Conservation (phyloP, 2,329 filamentous ascomycete species). For the Aspergillus tamarii region DNA sequence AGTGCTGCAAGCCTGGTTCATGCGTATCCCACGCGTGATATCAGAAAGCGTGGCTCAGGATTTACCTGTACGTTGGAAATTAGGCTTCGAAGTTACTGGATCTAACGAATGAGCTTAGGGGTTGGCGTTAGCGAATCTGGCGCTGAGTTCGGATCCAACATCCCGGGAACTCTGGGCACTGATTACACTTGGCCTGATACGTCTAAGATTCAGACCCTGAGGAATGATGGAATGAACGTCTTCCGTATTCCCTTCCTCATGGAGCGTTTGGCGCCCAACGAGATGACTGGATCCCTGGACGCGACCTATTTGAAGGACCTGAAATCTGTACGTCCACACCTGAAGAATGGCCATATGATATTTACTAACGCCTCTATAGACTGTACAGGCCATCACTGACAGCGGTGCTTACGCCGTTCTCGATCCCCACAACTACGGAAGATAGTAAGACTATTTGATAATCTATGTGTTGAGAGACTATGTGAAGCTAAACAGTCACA, state of each 20-base stretch:
- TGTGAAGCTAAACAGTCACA: background rate
- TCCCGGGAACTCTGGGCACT: conserved; percentile 60
- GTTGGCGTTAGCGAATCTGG: conserved; percentile 61
- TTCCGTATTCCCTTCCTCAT: conserved; percentile 61
- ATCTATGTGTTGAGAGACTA: background rate
- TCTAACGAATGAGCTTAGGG: conserved; percentile 23
- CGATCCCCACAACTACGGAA: conserved; percentile 65
- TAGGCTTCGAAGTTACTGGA: no score
- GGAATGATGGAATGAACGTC: conserved; percentile 58
- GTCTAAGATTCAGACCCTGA: conserved; percentile 54
- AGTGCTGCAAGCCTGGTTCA: conserved; percentile 32
- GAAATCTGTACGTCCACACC: conserved; percentile 20
- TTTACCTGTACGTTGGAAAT: conserved; percentile 27
- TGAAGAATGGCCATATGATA: background rate
- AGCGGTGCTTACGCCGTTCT: conserved; percentile 58
- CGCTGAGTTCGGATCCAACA: conserved; percentile 66
- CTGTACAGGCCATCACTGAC: conserved; percentile 42
- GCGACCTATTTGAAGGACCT: conserved; percentile 49
- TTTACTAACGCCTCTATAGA: conserved; percentile 23
- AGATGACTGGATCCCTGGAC: conserved; percentile 49
- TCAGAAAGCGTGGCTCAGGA: conserved; percentile 31
- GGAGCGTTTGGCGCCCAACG: conserved; percentile 56
- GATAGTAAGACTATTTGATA: conserved; percentile 30
- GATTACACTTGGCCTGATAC: conserved; percentile 67
- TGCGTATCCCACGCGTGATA: conserved; percentile 29